Evolutionary conservation across 2,329 filamentous ascomycete species (phyloP).

Genomic region (Fusarium solani-melongenae): DNA sequence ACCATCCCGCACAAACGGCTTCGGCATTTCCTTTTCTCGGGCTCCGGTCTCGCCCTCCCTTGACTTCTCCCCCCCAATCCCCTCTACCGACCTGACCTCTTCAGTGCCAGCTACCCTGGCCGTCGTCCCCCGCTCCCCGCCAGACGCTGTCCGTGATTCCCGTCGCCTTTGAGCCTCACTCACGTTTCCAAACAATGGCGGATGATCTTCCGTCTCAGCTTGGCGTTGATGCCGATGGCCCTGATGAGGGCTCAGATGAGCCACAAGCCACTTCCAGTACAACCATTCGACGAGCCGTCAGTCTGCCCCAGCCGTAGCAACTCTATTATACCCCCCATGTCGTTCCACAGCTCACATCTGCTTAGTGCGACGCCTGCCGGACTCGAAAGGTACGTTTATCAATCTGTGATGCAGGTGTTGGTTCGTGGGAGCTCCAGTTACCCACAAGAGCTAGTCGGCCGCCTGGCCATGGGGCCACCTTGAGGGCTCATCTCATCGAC

Average conservation of each 20-base stretch:
- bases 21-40: constrained; percentile 20
- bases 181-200: constrained; percentile 9
- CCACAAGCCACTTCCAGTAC: constrained; percentile 33
- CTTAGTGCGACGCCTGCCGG: constrained; percentile 48
- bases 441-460: not conserved
- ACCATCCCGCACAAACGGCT: not conserved
- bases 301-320: constrained; percentile 12
- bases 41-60: constrained; percentile 17
- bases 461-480: not conserved
- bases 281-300: constrained; percentile 41
- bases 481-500: not conserved
- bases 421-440: not conserved
- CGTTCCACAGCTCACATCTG: constrained; percentile 21
- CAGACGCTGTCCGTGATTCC: not conserved
- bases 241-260: constrained; percentile 38
- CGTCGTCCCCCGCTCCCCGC: not conserved
- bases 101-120: not conserved
- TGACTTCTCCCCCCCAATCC: constrained; percentile 9
- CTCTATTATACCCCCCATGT: not conserved
- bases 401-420: constrained; percentile 2
- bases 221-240: constrained; percentile 30
- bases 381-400: constrained; percentile 46
- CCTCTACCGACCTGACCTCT: constrained; percentile 7
- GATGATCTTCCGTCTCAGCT: constrained; percentile 28
- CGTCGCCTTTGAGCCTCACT: not conserved